Evolutionary conservation across 306 rosid species (phyloP), one percentile per base, ranked within the genome.

Genomic region (Medicago ruthenica): DNA sequence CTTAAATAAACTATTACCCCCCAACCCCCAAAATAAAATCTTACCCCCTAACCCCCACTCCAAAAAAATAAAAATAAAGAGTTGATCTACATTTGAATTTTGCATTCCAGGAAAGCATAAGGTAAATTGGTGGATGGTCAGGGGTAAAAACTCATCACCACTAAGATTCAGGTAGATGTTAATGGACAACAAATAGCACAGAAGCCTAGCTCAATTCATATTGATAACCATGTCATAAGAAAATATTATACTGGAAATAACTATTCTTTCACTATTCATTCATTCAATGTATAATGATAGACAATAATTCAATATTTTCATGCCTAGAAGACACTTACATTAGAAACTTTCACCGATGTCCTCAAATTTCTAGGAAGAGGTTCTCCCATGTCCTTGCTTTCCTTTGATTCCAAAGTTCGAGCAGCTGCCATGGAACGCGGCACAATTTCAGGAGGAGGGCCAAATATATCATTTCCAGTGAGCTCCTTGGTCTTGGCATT

Each of bases 261-360:
- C n/a, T 48, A 53, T 44, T 75, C 47, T 59, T 37, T 22, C 22
- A 55, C 51, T 41, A 48, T 37, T 14, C 79, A 71, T 44, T 36
- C 79, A 71, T 24, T 40, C 24, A 66, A 40, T 20, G 71, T 55
- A 64, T 13, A 81, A 70, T 47, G 57, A 78, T 55, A 70, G 14
- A 36, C 1, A 17, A 70, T 15, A 5, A 61, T 42, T 81, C 40
- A 50, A 3, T 4, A 31, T 37, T 57, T 61, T 36, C 41, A 63
- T 9, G 17, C 47, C 50, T n/a, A 69, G 57, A 77, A 76, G 54
- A 31, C 22, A 90, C 97, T 90, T 85, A 95, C 98, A 78, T 95
- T 90, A 60, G 98, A 95, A 84, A 94, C 96, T 81, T 87, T 94
- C 80, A 94, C 98, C 0, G 96, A 94, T 14, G 97, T 91, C 73